A percentile compares a stretch with the other conserved stretches of the same genome.
Conservation (phyloP, 345 rosid genomes). For the Moricandia arvensis region DNA sequence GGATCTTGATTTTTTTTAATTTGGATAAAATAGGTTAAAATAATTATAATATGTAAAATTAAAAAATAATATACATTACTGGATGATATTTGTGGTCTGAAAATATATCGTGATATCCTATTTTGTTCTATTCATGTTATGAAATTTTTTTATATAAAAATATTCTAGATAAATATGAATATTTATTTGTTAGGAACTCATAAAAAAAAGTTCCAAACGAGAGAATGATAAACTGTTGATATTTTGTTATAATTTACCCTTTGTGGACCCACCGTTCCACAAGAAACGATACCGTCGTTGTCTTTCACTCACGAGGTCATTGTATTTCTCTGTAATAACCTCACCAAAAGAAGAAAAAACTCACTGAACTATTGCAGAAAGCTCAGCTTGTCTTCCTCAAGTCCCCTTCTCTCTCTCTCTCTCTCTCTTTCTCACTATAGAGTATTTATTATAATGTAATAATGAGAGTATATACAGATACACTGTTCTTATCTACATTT, state of each 20-base stretch:
- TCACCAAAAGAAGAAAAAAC: not conserved
- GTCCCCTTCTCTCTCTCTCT: not conserved
- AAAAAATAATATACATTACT: no score
- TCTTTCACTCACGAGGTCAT: constrained; percentile 38
- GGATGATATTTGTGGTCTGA: no score
- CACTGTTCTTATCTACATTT: constrained; percentile 25
- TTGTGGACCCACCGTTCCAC: constrained; percentile 20
- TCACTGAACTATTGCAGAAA: constrained; percentile 28
- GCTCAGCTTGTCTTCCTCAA: constrained; percentile 26
- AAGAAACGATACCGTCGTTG: constrained; percentile 31
- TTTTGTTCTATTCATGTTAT: no score
- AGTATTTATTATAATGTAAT: constrained; percentile 26
- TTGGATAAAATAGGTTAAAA: no score
- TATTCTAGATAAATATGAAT: no score
- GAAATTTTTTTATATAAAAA: no score
- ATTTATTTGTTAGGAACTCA: no score
- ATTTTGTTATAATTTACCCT: not conserved
- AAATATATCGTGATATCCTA: no score
- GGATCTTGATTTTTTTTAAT: no score
- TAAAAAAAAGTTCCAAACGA: no score
- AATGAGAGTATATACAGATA: constrained; percentile 4
- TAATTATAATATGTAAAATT: no score
- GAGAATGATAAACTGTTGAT: not conserved
- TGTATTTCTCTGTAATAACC: constrained; percentile 23
- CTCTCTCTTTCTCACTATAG: not conserved